Evolutionary conservation across 345 rosid species (phyloP).

Genomic region (Bruguiera gymnorhiza): DNA sequence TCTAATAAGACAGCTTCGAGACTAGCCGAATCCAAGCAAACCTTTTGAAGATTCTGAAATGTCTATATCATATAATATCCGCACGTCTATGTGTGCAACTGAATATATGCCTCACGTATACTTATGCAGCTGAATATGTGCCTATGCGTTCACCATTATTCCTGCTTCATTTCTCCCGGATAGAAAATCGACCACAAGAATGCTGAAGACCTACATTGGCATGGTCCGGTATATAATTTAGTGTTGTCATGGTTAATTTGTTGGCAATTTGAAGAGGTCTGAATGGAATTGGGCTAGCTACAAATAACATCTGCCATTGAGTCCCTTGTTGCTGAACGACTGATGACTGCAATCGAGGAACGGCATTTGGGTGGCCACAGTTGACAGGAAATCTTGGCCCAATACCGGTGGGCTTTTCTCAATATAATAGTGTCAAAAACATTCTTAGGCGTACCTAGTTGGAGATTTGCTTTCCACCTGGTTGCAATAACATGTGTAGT

Average conservation of each 20-base stretch:
- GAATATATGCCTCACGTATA: too few relatives aligned
- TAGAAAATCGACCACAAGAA: not conserved
- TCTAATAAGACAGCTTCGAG: not conserved
- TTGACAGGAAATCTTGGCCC: slow-evolving; percentile 53
- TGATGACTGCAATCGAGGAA: slow-evolving; percentile 67
- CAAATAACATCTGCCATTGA: slow-evolving; percentile 80
- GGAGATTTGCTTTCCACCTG: slow-evolving; percentile 73
- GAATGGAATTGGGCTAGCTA: slow-evolving; percentile 82
- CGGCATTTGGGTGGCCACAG: slow-evolving; percentile 79
- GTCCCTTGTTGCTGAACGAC: slow-evolving; percentile 76
- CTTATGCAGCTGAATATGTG: too few relatives aligned
- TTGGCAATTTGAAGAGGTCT: slow-evolving; percentile 83
- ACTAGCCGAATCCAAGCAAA: not conserved
- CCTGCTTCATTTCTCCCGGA: not conserved
- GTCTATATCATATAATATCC: too few relatives aligned
- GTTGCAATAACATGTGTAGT: slow-evolving; percentile 55
- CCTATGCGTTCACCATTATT: not conserved
- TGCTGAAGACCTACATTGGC: not conserved
- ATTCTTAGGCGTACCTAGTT: slow-evolving; percentile 65
- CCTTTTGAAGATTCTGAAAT: not conserved
- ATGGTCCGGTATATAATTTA: not conserved
- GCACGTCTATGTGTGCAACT: too few relatives aligned
- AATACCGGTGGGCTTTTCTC: slow-evolving; percentile 55
- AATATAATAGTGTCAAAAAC: slow-evolving; percentile 59
- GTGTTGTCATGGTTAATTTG: slow-evolving; percentile 31